Percentiles rank a stretch among this genome's conserved stretches.
These are phyloP conservation scores for Thoreauomyces humboldtii DNA, from an alignment of 192 early-diverging fungal species.

Conservation along the genomic window DNA sequence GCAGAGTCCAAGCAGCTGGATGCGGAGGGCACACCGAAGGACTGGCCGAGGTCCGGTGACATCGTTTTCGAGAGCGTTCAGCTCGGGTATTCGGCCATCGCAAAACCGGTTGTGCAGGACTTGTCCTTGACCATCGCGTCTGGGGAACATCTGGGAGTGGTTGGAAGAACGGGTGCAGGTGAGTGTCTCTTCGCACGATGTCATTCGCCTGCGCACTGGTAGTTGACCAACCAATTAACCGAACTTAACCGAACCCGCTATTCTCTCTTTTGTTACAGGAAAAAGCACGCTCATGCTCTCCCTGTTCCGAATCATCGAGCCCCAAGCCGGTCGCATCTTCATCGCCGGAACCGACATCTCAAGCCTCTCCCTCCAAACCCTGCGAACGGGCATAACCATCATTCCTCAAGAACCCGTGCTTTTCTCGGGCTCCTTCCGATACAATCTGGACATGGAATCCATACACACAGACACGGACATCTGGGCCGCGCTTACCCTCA, in stretches of 20 bases:
- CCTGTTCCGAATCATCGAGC: constrained; percentile 67
- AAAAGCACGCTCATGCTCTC: constrained; percentile 65
- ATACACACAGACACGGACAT: constrained; percentile 40
- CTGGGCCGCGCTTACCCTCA: constrained; percentile 44
- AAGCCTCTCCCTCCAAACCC: constrained; percentile 49
- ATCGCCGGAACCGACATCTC: constrained; percentile 67
- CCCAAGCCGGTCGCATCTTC: constrained; percentile 43
- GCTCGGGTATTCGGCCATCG: constrained; percentile 50
- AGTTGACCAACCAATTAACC: no score
- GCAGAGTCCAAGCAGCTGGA: constrained; percentile 43
- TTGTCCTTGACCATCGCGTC: constrained; percentile 66
- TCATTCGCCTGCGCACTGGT: no score
- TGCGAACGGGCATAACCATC: constrained; percentile 51
- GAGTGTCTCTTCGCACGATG: no score
- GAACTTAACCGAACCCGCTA: no score
- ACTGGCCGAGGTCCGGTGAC: constrained; percentile 40
- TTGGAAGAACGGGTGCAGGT: constrained; percentile 83
- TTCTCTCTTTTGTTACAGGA: no score
- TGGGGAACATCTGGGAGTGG: constrained; percentile 77
- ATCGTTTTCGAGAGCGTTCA: constrained; percentile 61
- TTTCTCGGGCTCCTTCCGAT: constrained; percentile 62
- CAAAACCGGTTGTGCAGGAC: constrained; percentile 61
- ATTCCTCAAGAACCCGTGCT: constrained; percentile 62
- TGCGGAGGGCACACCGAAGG: constrained; percentile 41
- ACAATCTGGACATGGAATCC: constrained; percentile 62